Conservation (phyloP, 352 stramenopile species). For the Halophytophthora polymorphica region DNA sequence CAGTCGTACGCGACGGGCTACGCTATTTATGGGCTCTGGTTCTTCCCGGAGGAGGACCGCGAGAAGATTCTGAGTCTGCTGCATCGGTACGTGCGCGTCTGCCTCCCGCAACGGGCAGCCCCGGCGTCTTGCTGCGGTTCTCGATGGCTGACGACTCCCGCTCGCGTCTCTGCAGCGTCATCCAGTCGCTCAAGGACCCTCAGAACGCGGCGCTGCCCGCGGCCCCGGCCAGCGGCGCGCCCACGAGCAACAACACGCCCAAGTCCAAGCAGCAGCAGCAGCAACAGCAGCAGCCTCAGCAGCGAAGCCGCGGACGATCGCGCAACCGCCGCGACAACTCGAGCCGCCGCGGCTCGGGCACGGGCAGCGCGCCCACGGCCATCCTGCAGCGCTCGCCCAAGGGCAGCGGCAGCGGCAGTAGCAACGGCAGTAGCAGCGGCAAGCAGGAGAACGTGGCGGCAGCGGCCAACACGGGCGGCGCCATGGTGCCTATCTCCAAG, state of each 20-base stretch:
- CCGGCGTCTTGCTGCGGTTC: too few species aligned
- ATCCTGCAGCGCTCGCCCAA: constrained; percentile 67
- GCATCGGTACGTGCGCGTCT: constrained; percentile 38
- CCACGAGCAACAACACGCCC: constrained; percentile 17
- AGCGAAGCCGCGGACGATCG: constrained; percentile 45
- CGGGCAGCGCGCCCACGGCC: constrained; percentile 31
- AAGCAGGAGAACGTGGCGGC: constrained; percentile 23
- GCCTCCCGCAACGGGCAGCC: too few species aligned
- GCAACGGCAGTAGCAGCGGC: constrained; percentile 18
- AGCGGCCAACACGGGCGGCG: constrained; percentile 16
- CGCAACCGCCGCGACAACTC: constrained; percentile 53
- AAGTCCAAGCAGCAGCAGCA: constrained; percentile 30
- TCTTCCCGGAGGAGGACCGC: constrained; percentile 84
- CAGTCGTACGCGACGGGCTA: constrained; percentile 56
- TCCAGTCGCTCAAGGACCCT: constrained; percentile 54
- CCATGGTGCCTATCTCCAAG: constrained; percentile 68
- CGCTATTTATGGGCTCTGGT: constrained; percentile 86
- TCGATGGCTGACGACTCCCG: too few species aligned
- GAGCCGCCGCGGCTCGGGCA: constrained; percentile 28
- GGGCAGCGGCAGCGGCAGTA: constrained; percentile 28
- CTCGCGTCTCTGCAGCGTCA: constrained; percentile 33
- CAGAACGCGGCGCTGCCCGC: constrained; percentile 15
- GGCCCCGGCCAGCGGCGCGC: constrained; percentile 17
- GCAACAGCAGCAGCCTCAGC: constrained; percentile 23
- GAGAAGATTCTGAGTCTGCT: constrained; percentile 76